Conservation (phyloP, 2,329 filamentous ascomycete genomes). For the Achaetomium macrosporum region DNA sequence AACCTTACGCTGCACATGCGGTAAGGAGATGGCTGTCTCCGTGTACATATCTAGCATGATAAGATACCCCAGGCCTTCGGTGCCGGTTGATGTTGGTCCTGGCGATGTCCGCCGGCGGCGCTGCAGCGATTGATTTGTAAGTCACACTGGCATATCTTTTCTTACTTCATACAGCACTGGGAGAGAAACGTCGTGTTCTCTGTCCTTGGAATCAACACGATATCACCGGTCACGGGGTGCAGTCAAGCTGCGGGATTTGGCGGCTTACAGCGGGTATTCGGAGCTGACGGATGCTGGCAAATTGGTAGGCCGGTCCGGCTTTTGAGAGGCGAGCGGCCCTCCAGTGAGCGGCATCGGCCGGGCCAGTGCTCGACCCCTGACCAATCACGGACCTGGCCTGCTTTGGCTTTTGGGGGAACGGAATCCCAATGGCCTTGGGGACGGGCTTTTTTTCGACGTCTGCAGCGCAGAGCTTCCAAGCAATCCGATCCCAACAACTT, state of each 20-base stretch:
- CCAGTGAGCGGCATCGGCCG: constrained; percentile 7
- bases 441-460: constrained; percentile 19
- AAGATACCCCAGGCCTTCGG: not conserved
- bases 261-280: constrained; percentile 13
- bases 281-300: not conserved
- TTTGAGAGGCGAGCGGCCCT: constrained; percentile 12
- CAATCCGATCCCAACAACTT: constrained; percentile 13
- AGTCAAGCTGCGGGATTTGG: constrained; percentile 16
- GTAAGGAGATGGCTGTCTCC: too few relatives aligned
- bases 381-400: constrained; percentile 14
- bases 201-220: not conserved
- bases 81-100: constrained; percentile 1
- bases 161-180: too few relatives aligned
- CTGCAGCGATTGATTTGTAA: not conserved
- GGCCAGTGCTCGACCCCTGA: constrained; percentile 4
- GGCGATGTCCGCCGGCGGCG: not conserved
- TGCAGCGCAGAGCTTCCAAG: constrained; percentile 6
- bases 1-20: too few relatives aligned
- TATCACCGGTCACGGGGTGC: constrained; percentile 9
- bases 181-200: too few relatives aligned
- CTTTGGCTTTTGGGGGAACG: constrained; percentile 7
- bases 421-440: constrained; percentile 11
- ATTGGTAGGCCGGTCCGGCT: constrained; percentile 2
- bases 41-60: too few relatives aligned
- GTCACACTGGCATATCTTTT: too few relatives aligned